phyloP scores from a whole-genome alignment of 2,329 filamentous ascomycete genomes.

The Monosporascus sp. region DNA sequence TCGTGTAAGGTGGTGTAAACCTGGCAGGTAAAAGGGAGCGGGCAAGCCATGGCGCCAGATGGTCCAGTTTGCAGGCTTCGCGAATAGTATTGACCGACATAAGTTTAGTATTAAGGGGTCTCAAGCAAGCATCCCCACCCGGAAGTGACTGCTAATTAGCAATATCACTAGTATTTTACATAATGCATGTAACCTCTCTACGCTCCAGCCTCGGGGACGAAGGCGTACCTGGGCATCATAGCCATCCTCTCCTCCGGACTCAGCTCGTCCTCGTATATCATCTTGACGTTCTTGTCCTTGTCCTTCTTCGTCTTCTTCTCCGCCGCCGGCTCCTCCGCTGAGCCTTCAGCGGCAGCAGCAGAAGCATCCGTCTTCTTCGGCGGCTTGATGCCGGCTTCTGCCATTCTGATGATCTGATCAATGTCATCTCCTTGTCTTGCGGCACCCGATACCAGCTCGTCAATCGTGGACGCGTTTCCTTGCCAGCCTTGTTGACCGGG shows the following conservation, averaged over 20 bases:
- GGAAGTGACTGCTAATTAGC: neutral
- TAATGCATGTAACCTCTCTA: constrained; percentile 1
- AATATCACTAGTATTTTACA: constrained; percentile 10
- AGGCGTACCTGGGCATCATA: constrained; percentile 69
- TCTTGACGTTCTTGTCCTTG: constrained; percentile 61
- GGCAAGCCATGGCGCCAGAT: too few relatives aligned
- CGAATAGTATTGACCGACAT: too few relatives aligned
- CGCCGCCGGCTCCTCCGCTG: constrained; percentile 36
- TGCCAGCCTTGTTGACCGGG: constrained; percentile 32
- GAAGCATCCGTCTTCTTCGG: constrained; percentile 31
- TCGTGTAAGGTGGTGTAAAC: too few relatives aligned
- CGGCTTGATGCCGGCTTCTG: constrained; percentile 55
- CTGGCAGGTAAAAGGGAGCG: too few relatives aligned
- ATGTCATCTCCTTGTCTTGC: constrained; percentile 54
- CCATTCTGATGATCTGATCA: constrained; percentile 60
- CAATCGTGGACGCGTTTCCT: constrained; percentile 37
- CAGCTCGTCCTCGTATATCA: constrained; percentile 77
- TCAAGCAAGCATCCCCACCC: too few relatives aligned
- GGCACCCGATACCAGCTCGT: constrained; percentile 43
- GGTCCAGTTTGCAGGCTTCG: too few relatives aligned
- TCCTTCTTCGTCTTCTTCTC: constrained; percentile 67
- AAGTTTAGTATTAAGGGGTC: too few relatives aligned
- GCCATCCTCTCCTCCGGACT: constrained; percentile 92
- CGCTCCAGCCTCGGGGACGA: constrained; percentile 40
- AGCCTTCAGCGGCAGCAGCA: constrained; percentile 24